Conservation (phyloP, 805 yeast species). For the Ogataea siamensis region DNA sequence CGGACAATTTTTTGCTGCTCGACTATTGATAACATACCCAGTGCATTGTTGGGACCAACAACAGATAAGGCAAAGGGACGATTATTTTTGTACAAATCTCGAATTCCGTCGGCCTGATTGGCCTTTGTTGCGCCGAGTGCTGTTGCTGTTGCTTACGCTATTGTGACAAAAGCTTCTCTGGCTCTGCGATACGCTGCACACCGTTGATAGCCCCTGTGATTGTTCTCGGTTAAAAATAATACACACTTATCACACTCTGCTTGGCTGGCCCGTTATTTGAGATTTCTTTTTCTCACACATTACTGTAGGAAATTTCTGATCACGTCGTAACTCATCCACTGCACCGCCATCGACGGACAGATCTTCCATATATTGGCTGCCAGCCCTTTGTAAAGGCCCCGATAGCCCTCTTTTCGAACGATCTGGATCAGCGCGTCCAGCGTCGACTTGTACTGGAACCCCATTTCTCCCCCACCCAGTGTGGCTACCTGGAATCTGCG, state of each 20-base stretch:
- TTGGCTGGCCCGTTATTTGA: not conserved
- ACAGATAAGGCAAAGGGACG: not conserved
- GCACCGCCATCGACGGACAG: conserved; percentile 93
- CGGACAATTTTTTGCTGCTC: not conserved
- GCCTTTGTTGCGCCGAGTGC: not conserved
- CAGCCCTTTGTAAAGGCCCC: conserved; percentile 71
- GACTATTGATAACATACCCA: not conserved
- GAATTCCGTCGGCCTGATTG: conserved; percentile 4
- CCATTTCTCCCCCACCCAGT: conserved; percentile 74
- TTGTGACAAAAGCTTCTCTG: not conserved
- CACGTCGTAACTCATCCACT: conserved; percentile 84
- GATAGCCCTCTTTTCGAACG: conserved; percentile 67
- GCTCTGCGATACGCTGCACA: not conserved
- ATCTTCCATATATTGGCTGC: conserved; percentile 84
- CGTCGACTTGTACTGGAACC: conserved; percentile 78
- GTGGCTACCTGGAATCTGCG: conserved; percentile 88
- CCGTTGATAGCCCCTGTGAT: conserved; percentile 2
- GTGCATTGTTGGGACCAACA: conserved; percentile 1
- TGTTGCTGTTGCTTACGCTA: not conserved
- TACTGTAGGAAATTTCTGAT: conserved; percentile 46
- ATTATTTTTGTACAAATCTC: not conserved
- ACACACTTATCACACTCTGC: not conserved
- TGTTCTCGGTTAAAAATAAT: conserved; percentile 2
- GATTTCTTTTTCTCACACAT: conserved; percentile 1
- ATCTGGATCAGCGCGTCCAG: conserved; percentile 71